These are phyloP conservation scores for Emericellopsis cladophorae DNA, from an alignment of 2,329 filamentous ascomycete species.

Conservation along the genomic window DNA sequence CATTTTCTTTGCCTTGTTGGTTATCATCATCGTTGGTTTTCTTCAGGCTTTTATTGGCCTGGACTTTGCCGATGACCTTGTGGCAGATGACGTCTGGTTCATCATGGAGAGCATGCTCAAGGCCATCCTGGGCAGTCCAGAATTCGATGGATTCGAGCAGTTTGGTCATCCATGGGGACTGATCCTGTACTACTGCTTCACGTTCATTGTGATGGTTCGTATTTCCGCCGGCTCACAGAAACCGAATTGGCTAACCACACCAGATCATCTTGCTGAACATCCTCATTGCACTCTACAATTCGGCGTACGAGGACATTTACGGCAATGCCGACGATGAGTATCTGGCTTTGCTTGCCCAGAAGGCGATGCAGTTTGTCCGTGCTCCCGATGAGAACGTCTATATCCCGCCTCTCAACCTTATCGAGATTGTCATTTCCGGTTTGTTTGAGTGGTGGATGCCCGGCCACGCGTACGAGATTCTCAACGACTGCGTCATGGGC, in stretches of 20 bases:
- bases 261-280: conserved; percentile 76
- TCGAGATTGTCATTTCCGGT: conserved; percentile 72
- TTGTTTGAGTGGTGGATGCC: conserved; percentile 93
- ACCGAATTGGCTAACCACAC: not conserved
- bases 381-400: conserved; percentile 98
- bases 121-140: conserved; percentile 80
- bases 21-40: conserved; percentile 76
- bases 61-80: conserved; percentile 66
- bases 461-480: conserved; percentile 55
- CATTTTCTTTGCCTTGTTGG: conserved; percentile 88
- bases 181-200: conserved; percentile 94
- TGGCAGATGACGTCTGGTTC: conserved; percentile 55
- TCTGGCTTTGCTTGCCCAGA: conserved; percentile 82
- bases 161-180: conserved; percentile 90
- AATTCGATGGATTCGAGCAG: conserved; percentile 77
- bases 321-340: conserved; percentile 92
- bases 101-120: conserved; percentile 78
- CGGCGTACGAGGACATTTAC: conserved; percentile 89
- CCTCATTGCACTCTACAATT: conserved; percentile 94
- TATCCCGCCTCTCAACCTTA: conserved; percentile 87
- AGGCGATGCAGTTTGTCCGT: conserved; percentile 93
- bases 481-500: conserved; percentile 86
- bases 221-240: not conserved
- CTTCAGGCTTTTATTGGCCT: conserved; percentile 90
- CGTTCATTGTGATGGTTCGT: conserved; percentile 86